phyloP scores from a whole-genome alignment of 805 yeast genomes.

The Saitoella complicata region DNA sequence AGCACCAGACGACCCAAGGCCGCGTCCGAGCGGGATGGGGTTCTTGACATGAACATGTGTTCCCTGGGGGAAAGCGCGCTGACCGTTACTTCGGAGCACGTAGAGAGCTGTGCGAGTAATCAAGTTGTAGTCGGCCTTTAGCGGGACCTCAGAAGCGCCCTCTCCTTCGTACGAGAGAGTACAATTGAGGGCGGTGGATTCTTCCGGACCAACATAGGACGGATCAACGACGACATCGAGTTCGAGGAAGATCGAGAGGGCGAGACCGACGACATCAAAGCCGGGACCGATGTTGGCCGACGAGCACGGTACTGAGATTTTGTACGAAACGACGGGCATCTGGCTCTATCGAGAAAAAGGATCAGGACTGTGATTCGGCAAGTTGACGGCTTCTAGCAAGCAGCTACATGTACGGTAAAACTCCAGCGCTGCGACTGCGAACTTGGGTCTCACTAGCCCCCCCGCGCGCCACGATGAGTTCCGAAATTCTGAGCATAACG shows the following conservation, averaged over 20 bases:
- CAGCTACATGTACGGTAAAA: too few species aligned
- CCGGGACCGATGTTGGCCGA: conserved; percentile 98
- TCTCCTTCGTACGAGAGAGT: conserved; percentile 54
- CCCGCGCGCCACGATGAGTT: too few species aligned
- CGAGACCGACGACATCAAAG: conserved; percentile 89
- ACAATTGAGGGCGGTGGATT: conserved; percentile 40
- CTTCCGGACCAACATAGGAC: conserved; percentile 10
- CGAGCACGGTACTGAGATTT: conserved; percentile 64
- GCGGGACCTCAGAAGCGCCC: conserved; percentile 69
- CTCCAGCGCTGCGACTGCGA: too few species aligned
- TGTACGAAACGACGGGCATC: background rate
- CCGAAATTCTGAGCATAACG: too few species aligned
- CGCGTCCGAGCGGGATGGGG: conserved; percentile 93
- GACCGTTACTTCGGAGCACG: conserved; percentile 68
- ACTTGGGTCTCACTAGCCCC: too few species aligned
- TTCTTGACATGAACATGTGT: conserved; percentile 67
- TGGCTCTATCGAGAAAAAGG: too few species aligned
- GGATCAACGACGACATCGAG: conserved; percentile 53
- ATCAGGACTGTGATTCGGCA: too few species aligned
- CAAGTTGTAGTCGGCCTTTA: conserved; percentile 59
- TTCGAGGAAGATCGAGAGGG: conserved; percentile 58
- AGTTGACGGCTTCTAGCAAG: too few species aligned
- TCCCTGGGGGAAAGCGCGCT: conserved; percentile 65
- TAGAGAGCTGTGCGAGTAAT: conserved; percentile 88
- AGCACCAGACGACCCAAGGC: conserved; percentile 93